A percentile compares a stretch with the other conserved stretches of the same genome.
phyloP scores from a whole-genome alignment of 768 basidiomycete species.

The Neoboletus subvelutipes region DNA sequence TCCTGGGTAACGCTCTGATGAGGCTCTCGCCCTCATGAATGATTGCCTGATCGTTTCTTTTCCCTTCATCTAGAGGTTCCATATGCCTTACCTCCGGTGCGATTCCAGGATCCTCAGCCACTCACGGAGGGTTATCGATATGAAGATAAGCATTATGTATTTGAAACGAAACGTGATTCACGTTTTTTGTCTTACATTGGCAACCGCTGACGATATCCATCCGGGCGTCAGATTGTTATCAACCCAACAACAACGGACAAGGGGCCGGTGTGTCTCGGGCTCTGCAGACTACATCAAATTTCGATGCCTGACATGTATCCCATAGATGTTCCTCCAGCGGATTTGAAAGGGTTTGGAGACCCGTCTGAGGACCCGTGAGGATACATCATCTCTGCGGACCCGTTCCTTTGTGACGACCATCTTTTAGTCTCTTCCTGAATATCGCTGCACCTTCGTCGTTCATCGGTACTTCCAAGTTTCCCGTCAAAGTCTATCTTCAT shows the following conservation, averaged over 20 bases:
- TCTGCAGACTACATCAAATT: neutral
- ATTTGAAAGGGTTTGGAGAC: constrained; percentile 63
- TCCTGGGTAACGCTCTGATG: constrained; percentile 49
- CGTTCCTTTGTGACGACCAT: neutral
- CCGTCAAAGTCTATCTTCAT: constrained; percentile 74
- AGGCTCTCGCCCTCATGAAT: neutral
- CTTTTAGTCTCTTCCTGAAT: constrained; percentile 57
- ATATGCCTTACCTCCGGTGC: constrained; percentile 61
- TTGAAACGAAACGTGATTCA: constrained; percentile 53
- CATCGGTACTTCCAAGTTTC: constrained; percentile 43
- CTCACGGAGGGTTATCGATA: constrained; percentile 58
- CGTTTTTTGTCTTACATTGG: neutral
- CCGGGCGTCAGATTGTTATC: constrained; percentile 47
- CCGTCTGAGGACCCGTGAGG: constrained; percentile 68
- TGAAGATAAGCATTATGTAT: constrained; percentile 55
- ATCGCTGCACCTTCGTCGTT: constrained; percentile 53
- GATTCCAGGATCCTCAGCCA: constrained; percentile 64
- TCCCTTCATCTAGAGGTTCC: constrained; percentile 53
- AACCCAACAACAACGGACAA: constrained; percentile 65
- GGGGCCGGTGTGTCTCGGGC: constrained; percentile 41
- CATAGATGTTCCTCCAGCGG: constrained; percentile 46
- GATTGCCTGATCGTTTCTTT: neutral
- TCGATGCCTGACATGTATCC: neutral
- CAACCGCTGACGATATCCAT: neutral
- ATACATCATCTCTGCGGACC: neutral